A percentile compares a stretch with the other conserved stretches of the same genome.
These are phyloP conservation scores for Melocanna baccifera DNA, from an alignment of 176 grass and related monocot genomes.

Conservation along the genomic window DNA sequence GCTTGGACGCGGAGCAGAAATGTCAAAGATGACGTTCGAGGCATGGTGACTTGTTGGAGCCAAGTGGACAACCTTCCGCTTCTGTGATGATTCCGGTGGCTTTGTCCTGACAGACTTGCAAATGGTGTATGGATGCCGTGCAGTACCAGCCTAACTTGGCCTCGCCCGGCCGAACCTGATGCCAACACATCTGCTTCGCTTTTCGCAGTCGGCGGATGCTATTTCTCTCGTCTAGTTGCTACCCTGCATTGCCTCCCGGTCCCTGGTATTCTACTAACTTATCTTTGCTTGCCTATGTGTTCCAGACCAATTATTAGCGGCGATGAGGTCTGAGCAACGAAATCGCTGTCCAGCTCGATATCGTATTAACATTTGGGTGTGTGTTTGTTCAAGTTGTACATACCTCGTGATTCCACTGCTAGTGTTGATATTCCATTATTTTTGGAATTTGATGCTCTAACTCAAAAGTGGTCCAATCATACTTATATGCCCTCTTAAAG, in stretches of 20 bases:
- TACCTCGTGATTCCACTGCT: background rate
- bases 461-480: background rate
- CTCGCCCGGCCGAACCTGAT: too few species aligned
- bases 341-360: background rate
- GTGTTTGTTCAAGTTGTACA: background rate
- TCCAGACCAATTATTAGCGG: background rate
- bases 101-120: too few species aligned
- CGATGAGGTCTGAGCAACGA: background rate
- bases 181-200: too few species aligned
- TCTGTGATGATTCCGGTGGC: background rate
- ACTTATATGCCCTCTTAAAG: background rate
- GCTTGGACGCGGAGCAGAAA: background rate
- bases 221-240: background rate
- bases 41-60: too few species aligned
- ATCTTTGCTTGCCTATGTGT: background rate
- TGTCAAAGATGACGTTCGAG: background rate
- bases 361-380: background rate
- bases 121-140: background rate
- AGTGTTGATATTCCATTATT: background rate
- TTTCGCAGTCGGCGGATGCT: background rate
- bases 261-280: background rate
- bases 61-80: too few species aligned
- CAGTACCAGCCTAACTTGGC: background rate
- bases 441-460: background rate
- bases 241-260: background rate